Evolutionary conservation across 2,329 filamentous ascomycete genomes (phyloP).

Genomic region (Pseudogymnoascus verrucosus): DNA sequence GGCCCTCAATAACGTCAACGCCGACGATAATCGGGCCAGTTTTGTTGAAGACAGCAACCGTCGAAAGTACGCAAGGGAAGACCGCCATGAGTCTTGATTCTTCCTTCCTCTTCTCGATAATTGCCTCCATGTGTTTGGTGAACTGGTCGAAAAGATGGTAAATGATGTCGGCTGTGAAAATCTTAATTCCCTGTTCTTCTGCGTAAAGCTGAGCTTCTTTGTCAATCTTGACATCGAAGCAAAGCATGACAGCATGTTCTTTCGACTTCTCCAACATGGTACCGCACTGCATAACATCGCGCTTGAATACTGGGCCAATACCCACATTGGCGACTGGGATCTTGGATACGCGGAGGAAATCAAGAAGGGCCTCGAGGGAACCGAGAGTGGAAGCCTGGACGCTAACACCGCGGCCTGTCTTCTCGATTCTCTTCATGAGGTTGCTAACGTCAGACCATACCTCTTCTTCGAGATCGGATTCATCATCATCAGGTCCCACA

Average conservation of each 20-base stretch:
- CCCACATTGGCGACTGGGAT: conserved; percentile 96
- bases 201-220: conserved; percentile 90
- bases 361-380: conserved; percentile 88
- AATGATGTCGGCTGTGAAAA: conserved; percentile 98
- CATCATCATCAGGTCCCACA: conserved; percentile 89
- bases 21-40: conserved; percentile 90
- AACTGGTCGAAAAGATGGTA: conserved; percentile 98
- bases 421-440: conserved; percentile 84
- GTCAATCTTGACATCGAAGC: conserved; percentile 98
- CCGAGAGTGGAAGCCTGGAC: conserved; percentile 96
- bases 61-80: conserved; percentile 86
- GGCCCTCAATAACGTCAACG: conserved; percentile 90
- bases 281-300: conserved; percentile 91
- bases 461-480: conserved; percentile 93
- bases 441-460: conserved; percentile 91
- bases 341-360: conserved; percentile 93
- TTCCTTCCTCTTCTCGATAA: conserved; percentile 88
- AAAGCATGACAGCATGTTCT: conserved; percentile 97
- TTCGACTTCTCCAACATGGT: conserved; percentile 94
- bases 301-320: conserved; percentile 95
- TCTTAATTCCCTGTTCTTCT: conserved; percentile 89
- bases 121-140: conserved; percentile 84
- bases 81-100: conserved; percentile 92
- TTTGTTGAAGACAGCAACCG: conserved; percentile 98
- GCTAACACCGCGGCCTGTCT: conserved; percentile 85